phyloP scores from a whole-genome alignment of 129 eudicot genomes.

The Artemisia argyi region DNA sequence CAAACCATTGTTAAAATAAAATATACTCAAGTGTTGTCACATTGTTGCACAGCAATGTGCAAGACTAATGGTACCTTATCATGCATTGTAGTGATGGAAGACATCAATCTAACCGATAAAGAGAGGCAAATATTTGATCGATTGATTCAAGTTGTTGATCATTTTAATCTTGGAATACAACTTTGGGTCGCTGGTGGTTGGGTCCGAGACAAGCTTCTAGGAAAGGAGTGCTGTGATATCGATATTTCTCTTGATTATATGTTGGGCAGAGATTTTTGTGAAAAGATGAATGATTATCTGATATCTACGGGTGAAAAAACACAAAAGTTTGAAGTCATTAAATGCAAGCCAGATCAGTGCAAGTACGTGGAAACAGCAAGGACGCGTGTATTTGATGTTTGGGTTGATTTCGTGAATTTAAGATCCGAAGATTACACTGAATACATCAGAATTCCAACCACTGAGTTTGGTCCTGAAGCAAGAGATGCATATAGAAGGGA shows the following conservation, averaged over 20 bases:
- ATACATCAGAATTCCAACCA: too few species aligned
- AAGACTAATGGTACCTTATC: conserved; percentile 3
- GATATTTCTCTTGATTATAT: neutral
- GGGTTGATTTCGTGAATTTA: too few species aligned
- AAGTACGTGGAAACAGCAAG: too few species aligned
- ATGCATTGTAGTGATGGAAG: conserved; percentile 42
- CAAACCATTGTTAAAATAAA: too few species aligned
- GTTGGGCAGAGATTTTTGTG: conserved; percentile 52
- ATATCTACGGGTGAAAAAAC: neutral
- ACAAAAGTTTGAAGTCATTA: neutral
- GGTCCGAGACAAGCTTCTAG: neutral
- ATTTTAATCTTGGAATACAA: conserved; percentile 64
- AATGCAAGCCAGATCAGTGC: too few species aligned
- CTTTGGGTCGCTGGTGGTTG: conserved; percentile 90
- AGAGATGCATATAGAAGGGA: conserved; percentile 78
- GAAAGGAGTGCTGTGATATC: neutral
- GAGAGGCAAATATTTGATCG: conserved; percentile 66
- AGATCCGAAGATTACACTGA: too few species aligned
- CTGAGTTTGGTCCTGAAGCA: conserved; percentile 63
- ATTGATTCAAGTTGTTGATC: conserved; percentile 55
- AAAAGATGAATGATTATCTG: neutral
- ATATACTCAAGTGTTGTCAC: neutral
- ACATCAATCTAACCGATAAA: conserved; percentile 54
- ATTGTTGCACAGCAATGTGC: conserved; percentile 16
- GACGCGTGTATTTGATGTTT: too few species aligned